These are phyloP conservation scores for Corylus heterophylla DNA, from an alignment of 306 rosid genomes.

Conservation along the genomic window DNA sequence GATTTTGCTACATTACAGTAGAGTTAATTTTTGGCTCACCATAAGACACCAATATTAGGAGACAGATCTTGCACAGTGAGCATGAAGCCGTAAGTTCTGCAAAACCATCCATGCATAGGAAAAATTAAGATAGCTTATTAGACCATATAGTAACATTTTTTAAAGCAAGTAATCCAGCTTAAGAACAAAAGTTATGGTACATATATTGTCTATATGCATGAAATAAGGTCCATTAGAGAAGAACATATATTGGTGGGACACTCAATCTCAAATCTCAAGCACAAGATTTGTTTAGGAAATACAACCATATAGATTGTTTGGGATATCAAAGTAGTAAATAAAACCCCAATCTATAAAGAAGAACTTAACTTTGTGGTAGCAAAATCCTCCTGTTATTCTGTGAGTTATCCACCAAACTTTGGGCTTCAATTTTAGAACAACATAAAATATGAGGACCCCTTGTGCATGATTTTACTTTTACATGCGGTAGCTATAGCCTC, in stretches of 20 bases:
- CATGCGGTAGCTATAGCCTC: neutral
- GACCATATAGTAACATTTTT: slow-evolving; percentile 14
- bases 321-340: neutral
- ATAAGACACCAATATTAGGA: slow-evolving; percentile 87
- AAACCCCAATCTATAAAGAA: neutral
- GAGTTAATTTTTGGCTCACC: slow-evolving; percentile 52
- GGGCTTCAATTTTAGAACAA: neutral
- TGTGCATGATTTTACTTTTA: slow-evolving; percentile 5
- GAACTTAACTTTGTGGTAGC: neutral
- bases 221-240: neutral
- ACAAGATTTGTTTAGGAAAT: neutral
- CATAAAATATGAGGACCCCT: neutral
- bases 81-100: slow-evolving; percentile 92
- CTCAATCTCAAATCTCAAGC: neutral
- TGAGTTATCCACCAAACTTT: neutral
- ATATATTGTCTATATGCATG: neutral
- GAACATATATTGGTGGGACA: neutral
- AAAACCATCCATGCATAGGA: slow-evolving; percentile 36
- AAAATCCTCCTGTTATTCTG: neutral
- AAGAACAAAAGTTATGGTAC: neutral
- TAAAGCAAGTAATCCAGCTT: slow-evolving; percentile 9
- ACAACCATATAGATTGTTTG: neutral
- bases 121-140: slow-evolving; percentile 10
- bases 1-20: neutral
- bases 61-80: slow-evolving; percentile 89